Base-by-base conservation (phyloP, 2,329 filamentous ascomycete genomes). In the Epichloe elymi region DNA sequence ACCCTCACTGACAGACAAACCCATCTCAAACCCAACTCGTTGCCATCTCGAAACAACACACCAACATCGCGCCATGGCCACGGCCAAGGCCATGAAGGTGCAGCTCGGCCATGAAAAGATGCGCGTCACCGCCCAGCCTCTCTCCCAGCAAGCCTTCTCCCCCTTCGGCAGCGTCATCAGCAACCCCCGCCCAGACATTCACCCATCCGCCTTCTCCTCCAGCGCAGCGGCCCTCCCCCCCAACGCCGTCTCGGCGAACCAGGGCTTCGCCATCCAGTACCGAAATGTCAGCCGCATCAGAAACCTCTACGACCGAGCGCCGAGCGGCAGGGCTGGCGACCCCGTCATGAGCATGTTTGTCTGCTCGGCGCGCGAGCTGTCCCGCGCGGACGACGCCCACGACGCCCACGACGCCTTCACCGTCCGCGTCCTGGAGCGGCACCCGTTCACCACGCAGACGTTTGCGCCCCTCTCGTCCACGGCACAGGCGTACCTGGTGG, bases 361-460 rank as follows among this genome's bases (percentile, higher is more conserved):
- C 51, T 96, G 88, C 65, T 82, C 61, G 12, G 61, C 67, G 5
- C 61, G 67, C 14, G 55, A 58, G 48, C 60, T 68, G 20, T 40
- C 52, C 19, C 42, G 55, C 36, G 53, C 46, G 11, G 48, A 45
- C 12, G 49, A 48, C 36, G 48, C 51, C 44, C 37, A 52, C 19
- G 51, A 55, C 1, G 23, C 23, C 23, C 19, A 19, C 19, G 19
- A 20, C 19, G 43, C 55, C 19, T 86, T 95, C 63, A 72, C 58
- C 20, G 63, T 96, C 50, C 68, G 70, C 19, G 79, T 95, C 52
- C 78, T 97, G 33, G 93, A 98, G 67, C 77, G 93, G 39, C 93
- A 98, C 67, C 91, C 93, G 0, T 97, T 83, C 68, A 97, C 93
- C 1, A 87, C 87, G 1, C 93, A 98, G 70, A 95, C 89, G 0